Base-by-base conservation (phyloP, 2,329 filamentous ascomycete genomes). In the Epichloe uncinata region DNA sequence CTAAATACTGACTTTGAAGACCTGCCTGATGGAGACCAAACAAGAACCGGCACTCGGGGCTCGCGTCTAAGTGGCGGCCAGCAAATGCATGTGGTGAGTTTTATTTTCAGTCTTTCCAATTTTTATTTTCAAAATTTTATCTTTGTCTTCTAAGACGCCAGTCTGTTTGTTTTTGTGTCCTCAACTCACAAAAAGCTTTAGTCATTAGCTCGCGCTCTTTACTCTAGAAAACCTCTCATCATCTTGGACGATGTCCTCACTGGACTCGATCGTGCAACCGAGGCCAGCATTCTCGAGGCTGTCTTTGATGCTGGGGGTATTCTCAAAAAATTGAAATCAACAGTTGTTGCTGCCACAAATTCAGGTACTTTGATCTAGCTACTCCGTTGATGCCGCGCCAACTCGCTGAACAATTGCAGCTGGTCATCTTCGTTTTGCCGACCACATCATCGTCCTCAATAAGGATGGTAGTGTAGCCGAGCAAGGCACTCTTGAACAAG, bases 181-280 rank as follows among this genome's bases (percentile, higher is more conserved):
- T 13, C 15, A 9, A 20, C 34, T 47, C 2, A 44, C 45, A 9
- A 22, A 35, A 30, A 30, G 6, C 8, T 12, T 5, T 16, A 56
- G 57, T 53, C 57, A 5, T 51, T 62, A 3, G 60, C 60, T 4
- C 55, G 60, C 8, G 59, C 60, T 4, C 42, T 61, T 0, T 62
- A 58, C 36, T 58, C 56, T 0, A 48, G 54, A n/a, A 55, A 54
- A 12, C 35, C 50, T 2, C 50, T 65, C 7, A 48, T 65, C 2
- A 53, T 67, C 6, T 52, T 66, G 1, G 65, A 67, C 33, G 65
- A 66, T 35, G 59, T 63, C 5, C 55, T 66, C 15, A 65, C 61
- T 1, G 65, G 64, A 3, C 58, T 69, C 3, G 67, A 69, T 47
- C 56, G 61, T 5, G 56, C 65, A 7, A 71, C 69, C 0, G 66